Evolutionary conservation across 441 rosid genomes (phyloP).

Genomic region (Bocquillonia castaneifolia): DNA sequence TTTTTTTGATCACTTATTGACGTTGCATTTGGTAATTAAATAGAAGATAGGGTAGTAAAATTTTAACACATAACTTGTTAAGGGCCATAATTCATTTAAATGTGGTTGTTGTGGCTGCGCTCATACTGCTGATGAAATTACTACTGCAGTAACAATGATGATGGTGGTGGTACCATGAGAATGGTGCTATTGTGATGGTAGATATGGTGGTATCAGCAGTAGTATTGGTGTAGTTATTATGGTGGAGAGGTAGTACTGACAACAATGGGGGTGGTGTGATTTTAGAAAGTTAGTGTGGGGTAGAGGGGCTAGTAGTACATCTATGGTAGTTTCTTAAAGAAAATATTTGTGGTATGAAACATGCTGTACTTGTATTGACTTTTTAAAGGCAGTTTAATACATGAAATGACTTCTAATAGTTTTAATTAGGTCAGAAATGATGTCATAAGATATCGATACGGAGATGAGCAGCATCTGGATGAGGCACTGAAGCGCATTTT

Average conservation of each 20-base stretch:
- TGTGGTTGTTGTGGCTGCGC: not conserved
- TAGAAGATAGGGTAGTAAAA: not conserved
- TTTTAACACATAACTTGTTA: no score
- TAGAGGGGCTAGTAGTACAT: no score
- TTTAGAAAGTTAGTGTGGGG: no score
- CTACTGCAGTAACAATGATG: not conserved
- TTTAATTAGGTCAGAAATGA: constrained; percentile 73
- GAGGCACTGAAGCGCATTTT: constrained; percentile 87
- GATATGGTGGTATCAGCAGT: not conserved
- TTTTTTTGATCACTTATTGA: not conserved
- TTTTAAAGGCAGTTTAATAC: not conserved
- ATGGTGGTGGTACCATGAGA: not conserved
- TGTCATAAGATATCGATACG: constrained; percentile 84
- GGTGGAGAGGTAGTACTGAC: not conserved
- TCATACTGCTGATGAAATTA: not conserved
- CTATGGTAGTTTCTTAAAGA: not conserved
- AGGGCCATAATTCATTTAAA: not conserved
- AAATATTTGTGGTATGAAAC: not conserved
- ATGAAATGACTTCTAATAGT: constrained; percentile 23
- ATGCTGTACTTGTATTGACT: not conserved
- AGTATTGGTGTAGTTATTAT: not conserved
- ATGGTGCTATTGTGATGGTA: no score
- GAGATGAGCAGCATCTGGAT: constrained; percentile 94
- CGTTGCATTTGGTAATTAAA: not conserved
- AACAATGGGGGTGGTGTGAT: no score